These are phyloP conservation scores for Voacanga thouarsii DNA, from an alignment of 257 asterid genomes.

Conservation along the genomic window DNA sequence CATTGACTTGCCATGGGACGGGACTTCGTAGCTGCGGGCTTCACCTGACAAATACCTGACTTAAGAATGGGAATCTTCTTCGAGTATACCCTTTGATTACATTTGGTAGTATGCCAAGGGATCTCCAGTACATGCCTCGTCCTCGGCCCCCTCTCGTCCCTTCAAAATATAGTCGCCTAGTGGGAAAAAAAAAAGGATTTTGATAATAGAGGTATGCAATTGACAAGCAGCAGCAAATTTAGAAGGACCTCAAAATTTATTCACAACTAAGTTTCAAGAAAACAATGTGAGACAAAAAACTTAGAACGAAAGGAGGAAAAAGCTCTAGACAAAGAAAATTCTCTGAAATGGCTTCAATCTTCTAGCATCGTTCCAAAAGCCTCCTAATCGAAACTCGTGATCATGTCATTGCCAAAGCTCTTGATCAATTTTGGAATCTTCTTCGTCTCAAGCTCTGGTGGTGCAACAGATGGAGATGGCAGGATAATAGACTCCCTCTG, in stretches of 20 bases:
- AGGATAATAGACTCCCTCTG: neutral
- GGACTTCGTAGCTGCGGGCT: no score
- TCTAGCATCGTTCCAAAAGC: neutral
- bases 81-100: no score
- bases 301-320: neutral
- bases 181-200: no score
- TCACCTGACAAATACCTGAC: no score
- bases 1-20: no score
- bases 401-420: constrained; percentile 1
- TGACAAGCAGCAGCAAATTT: no score
- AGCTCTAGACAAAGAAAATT: neutral
- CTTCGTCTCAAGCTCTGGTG: neutral
- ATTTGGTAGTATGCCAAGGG: no score
- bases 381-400: constrained; percentile 2
- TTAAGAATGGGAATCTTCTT: no score
- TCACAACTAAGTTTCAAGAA: neutral
- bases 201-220: neutral
- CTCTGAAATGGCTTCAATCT: neutral
- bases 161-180: no score
- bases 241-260: neutral
- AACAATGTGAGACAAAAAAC: neutral
- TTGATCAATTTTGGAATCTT: neutral
- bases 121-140: no score
- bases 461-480: neutral
- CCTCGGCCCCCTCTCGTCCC: no score